These are phyloP conservation scores for Cadophora sp. DNA, from an alignment of 2,329 filamentous ascomycete genomes.

Conservation along the genomic window DNA sequence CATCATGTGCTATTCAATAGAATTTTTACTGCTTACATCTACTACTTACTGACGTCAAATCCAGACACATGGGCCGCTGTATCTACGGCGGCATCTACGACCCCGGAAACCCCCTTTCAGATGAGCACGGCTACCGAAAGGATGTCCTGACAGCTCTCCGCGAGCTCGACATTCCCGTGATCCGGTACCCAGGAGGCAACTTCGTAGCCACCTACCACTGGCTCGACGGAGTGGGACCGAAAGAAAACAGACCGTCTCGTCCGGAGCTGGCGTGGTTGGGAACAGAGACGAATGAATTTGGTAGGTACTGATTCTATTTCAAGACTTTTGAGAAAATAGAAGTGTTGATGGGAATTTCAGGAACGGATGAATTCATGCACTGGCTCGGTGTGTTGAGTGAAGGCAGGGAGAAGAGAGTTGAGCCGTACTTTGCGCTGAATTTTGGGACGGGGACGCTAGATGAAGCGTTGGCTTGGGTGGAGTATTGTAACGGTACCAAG, in stretches of 20 bases:
- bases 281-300: slow-evolving; percentile 79
- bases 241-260: slow-evolving; percentile 67
- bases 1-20: too few species aligned
- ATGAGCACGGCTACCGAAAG: slow-evolving; percentile 76
- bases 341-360: slow-evolving; percentile 47
- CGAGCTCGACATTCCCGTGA: slow-evolving; percentile 77
- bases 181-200: slow-evolving; percentile 84
- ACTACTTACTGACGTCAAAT: neutral
- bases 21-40: neutral
- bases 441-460: slow-evolving; percentile 74
- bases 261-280: slow-evolving; percentile 81
- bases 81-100: slow-evolving; percentile 90
- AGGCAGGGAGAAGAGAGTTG: slow-evolving; percentile 64
- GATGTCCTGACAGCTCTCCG: slow-evolving; percentile 78
- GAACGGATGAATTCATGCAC: slow-evolving; percentile 83
- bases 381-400: slow-evolving; percentile 76
- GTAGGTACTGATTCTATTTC: slow-evolving; percentile 44
- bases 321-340: neutral
- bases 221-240: slow-evolving; percentile 80
- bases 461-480: slow-evolving; percentile 74
- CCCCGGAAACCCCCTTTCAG: slow-evolving; percentile 74
- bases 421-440: slow-evolving; percentile 82
- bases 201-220: slow-evolving; percentile 88
- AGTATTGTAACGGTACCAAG: slow-evolving; percentile 83
- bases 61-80: slow-evolving; percentile 80